Conservation (phyloP, 257 asterid genomes). For the Haberlea rhodopensis region DNA sequence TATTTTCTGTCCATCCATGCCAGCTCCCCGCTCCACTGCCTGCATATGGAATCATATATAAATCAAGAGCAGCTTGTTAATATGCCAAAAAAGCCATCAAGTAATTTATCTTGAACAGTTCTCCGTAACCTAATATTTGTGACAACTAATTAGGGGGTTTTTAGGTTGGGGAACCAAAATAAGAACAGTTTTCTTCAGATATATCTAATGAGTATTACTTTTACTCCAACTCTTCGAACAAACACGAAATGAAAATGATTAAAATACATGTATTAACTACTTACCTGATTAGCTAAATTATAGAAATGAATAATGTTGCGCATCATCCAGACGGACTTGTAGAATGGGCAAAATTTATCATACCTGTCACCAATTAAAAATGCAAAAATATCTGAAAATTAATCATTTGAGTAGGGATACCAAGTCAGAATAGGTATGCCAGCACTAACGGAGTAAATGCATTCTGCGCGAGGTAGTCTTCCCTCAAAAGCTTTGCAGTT, state of each 20-base stretch:
- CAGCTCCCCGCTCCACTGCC: constrained; percentile 99
- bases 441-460: constrained; percentile 91
- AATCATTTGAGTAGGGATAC: constrained; percentile 1
- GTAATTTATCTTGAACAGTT: neutral
- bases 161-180: neutral
- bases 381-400: neutral
- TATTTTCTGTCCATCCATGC: constrained; percentile 96
- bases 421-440: constrained; percentile 8
- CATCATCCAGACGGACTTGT: constrained; percentile 99
- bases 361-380: constrained; percentile 53
- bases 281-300: constrained; percentile 97
- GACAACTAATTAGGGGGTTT: neutral
- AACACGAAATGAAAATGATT: neutral
- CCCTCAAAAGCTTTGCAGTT: constrained; percentile 99
- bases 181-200: neutral
- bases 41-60: constrained; percentile 32
- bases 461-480: constrained; percentile 98
- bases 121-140: neutral
- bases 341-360: constrained; percentile 96
- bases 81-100: neutral
- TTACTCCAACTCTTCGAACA: neutral
- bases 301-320: constrained; percentile 97
- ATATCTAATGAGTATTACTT: neutral
- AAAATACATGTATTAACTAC: neutral
- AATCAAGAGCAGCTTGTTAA: constrained; percentile 1